phyloP scores from a whole-genome alignment of 2,329 filamentous ascomycete species.

The Aspergillaceae sp. region DNA sequence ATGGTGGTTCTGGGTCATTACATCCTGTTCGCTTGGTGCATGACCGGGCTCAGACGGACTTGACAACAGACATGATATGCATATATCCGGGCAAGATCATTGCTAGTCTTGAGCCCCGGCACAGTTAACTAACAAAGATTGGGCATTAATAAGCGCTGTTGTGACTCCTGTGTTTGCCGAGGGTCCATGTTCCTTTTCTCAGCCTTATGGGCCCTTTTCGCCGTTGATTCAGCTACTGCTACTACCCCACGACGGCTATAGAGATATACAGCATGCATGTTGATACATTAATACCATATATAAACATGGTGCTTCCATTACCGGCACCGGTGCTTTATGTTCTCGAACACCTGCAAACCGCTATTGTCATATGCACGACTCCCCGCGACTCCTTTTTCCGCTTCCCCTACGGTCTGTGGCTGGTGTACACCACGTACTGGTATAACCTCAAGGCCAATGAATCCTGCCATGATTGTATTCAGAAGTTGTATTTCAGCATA shows the following conservation, averaged over 20 bases:
- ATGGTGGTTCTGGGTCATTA: no score
- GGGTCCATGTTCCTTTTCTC: not conserved
- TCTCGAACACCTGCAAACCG: not conserved
- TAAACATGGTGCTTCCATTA: not conserved
- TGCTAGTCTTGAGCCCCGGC: no score
- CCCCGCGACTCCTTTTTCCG: not conserved
- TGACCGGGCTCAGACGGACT: no score
- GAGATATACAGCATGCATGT: no score
- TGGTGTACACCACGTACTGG: not conserved
- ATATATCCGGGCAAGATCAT: not conserved
- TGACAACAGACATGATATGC: not conserved
- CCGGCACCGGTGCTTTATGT: not conserved
- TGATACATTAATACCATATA: not conserved
- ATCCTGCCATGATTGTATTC: not conserved
- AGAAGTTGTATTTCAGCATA: not conserved
- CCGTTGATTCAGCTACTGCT: no score
- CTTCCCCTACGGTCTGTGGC: not conserved
- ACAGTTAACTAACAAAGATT: not conserved
- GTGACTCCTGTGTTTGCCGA: no score
- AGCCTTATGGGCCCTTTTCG: not conserved
- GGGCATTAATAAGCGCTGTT: not conserved
- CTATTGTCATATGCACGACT: not conserved
- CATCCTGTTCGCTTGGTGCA: no score
- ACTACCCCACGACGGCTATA: no score
- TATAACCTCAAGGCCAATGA: not conserved